These are phyloP conservation scores for Penicillium bovifimosum DNA, from an alignment of 495 filamentous ascomycete genomes.

Conservation along the genomic window DNA sequence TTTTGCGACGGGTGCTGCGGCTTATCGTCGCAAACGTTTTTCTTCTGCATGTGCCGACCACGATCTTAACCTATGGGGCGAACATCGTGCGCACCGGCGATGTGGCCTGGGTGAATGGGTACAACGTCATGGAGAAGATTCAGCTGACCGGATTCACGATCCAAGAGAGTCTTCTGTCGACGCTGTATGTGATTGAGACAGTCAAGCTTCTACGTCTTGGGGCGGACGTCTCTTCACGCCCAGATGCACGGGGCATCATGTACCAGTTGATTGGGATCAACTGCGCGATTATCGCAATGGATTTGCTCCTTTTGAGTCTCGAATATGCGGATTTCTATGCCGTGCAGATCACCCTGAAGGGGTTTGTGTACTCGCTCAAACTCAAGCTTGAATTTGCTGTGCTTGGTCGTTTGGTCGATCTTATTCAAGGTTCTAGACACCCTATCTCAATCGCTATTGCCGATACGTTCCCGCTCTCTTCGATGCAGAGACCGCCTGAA, in stretches of 20 bases:
- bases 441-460: slow-evolving; percentile 25
- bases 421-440: slow-evolving; percentile 32
- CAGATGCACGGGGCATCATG: slow-evolving; percentile 43
- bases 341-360: slow-evolving; percentile 52
- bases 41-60: slow-evolving; percentile 45
- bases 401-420: slow-evolving; percentile 46
- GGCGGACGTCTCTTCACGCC: slow-evolving; percentile 24
- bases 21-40: slow-evolving; percentile 45
- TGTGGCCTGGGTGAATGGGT: slow-evolving; percentile 35
- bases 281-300: slow-evolving; percentile 47
- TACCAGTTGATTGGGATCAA: slow-evolving; percentile 52
- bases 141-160: slow-evolving; percentile 52
- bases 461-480: slow-evolving; percentile 25
- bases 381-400: slow-evolving; percentile 60
- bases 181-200: slow-evolving; percentile 52
- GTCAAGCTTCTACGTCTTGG: slow-evolving; percentile 45
- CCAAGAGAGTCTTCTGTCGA: slow-evolving; percentile 54
- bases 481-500: slow-evolving; percentile 11
- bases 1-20: slow-evolving; percentile 34
- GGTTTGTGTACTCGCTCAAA: slow-evolving; percentile 58
- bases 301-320: slow-evolving; percentile 41
- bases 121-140: slow-evolving; percentile 52
- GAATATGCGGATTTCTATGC: slow-evolving; percentile 50
- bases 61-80: slow-evolving; percentile 45
- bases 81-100: slow-evolving; percentile 31